phyloP scores from a whole-genome alignment of 768 basidiomycete genomes.

The Mycena venus region DNA sequence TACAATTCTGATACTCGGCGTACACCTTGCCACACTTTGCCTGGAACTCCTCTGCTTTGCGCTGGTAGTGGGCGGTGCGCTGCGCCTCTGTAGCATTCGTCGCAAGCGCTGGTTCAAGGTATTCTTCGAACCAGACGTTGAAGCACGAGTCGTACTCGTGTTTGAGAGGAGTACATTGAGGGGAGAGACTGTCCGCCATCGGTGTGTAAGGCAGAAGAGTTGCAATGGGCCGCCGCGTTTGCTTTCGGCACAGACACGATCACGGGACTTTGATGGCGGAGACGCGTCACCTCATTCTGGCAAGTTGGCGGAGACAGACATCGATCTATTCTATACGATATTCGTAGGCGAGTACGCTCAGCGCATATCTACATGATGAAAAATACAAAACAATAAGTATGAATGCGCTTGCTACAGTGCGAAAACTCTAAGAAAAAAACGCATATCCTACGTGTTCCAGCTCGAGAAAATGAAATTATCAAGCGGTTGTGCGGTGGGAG shows the following conservation, averaged over 20 bases:
- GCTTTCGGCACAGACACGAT: slow-evolving; percentile 17
- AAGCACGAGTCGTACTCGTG: slow-evolving; percentile 94
- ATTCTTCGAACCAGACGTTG: slow-evolving; percentile 98
- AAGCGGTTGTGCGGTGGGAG: slow-evolving; percentile 14
- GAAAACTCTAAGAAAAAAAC: neutral
- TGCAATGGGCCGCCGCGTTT: slow-evolving; percentile 3
- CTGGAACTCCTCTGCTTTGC: slow-evolving; percentile 92
- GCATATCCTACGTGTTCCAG: slow-evolving; percentile 16
- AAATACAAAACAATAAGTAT: slow-evolving; percentile 22
- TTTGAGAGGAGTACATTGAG: slow-evolving; percentile 92
- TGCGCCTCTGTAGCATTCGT: slow-evolving; percentile 54
- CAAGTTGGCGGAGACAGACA: too few species aligned
- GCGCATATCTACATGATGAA: neutral
- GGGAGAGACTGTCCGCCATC: slow-evolving; percentile 87
- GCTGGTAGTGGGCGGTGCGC: slow-evolving; percentile 73
- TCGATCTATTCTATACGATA: too few species aligned
- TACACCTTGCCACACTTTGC: slow-evolving; percentile 87
- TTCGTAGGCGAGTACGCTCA: too few species aligned
- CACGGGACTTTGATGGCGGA: slow-evolving; percentile 10
- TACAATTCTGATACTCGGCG: slow-evolving; percentile 83
- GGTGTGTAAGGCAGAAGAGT: neutral
- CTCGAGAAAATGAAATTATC: slow-evolving; percentile 22
- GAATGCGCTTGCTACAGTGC: slow-evolving; percentile 3
- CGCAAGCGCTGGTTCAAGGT: slow-evolving; percentile 84
- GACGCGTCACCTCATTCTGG: neutral